Evolutionary conservation across 2,329 filamentous ascomycete species (phyloP), one percentile per base, ranked within the genome.

Genomic region (Colletotrichum trifolii): DNA sequence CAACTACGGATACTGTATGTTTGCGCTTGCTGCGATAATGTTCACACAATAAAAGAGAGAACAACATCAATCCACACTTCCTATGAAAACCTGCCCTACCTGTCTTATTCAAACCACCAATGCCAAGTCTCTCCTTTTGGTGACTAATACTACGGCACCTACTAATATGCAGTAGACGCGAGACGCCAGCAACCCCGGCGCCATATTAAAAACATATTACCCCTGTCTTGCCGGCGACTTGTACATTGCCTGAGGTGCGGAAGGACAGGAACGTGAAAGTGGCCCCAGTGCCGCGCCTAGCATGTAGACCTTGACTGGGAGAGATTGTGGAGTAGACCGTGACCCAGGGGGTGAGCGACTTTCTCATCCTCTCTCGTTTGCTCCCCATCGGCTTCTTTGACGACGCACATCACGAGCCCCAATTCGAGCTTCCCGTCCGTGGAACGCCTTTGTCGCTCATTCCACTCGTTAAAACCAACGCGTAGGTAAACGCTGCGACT

Each of bases 381-480:
- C 47, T 43, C 15, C 40, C 62, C 47, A 45, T 60, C 33, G 38
- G 48, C 42, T 33, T 39, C 40, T 48, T 50, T 15, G 36, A 34
- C 47, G 46, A 50, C 53, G 34, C 50, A 60, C 39, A 9, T 47
- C 43, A 42, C 42, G 39, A 50, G 34, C 46, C 46, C 46, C 39
- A 42, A 50, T 35, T 15, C 52, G 57, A 47, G 52, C 49, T 42
- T 62, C 56, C 50, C 62, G 45, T 17, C 36, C 12, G 52, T 40
- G 46, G 62, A 62, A 61, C 62, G n/a, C 56, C 35, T 64, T 50
- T 65, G 58, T 56, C 58, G 47, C 62, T 65, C 58, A 62, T 56
- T 62, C 39, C 39, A 57, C 43, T 62, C 25, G 15, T 52, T 56
- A 17, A 46, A 48, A 39, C 25, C 50, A 25, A 55, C 40, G 52